Evolutionary conservation across 192 early-diverging fungal species (phyloP).

Genomic region (Coemansia sp.): DNA sequence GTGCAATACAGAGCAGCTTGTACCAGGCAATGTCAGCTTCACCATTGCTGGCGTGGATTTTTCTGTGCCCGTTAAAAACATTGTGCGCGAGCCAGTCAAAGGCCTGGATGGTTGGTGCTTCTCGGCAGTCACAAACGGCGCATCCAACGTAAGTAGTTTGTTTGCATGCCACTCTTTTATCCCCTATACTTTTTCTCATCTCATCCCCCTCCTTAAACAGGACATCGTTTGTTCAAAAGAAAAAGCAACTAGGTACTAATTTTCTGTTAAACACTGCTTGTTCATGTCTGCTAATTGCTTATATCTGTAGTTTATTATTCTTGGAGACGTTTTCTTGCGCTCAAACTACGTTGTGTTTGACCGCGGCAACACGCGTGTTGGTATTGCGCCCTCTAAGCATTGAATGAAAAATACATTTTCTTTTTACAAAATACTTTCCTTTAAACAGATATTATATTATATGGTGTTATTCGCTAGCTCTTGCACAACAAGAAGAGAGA

Average conservation of each 20-base stretch:
- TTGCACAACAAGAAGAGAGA: neutral
- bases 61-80: slow-evolving; percentile 41
- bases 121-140: slow-evolving; percentile 54
- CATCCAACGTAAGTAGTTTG: slow-evolving; percentile 37
- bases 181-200: neutral
- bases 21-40: slow-evolving; percentile 49
- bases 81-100: slow-evolving; percentile 55
- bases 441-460: neutral
- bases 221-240: neutral
- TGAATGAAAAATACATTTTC: neutral
- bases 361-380: slow-evolving; percentile 58
- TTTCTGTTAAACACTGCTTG: neutral
- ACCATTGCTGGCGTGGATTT: slow-evolving; percentile 47
- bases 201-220: no score
- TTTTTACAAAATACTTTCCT: neutral
- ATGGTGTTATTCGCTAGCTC: neutral
- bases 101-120: slow-evolving; percentile 52
- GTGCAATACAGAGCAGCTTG: slow-evolving; percentile 49
- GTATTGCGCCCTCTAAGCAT: slow-evolving; percentile 61
- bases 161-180: slow-evolving; percentile 6
- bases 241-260: neutral
- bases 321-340: slow-evolving; percentile 69
- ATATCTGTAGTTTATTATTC: slow-evolving; percentile 53
- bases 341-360: slow-evolving; percentile 69
- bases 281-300: neutral